Evolutionary conservation across 129 eudicot species (phyloP), one percentile per base, ranked within the genome.

Genomic region (Rutidosis leptorrhynchoides): DNA sequence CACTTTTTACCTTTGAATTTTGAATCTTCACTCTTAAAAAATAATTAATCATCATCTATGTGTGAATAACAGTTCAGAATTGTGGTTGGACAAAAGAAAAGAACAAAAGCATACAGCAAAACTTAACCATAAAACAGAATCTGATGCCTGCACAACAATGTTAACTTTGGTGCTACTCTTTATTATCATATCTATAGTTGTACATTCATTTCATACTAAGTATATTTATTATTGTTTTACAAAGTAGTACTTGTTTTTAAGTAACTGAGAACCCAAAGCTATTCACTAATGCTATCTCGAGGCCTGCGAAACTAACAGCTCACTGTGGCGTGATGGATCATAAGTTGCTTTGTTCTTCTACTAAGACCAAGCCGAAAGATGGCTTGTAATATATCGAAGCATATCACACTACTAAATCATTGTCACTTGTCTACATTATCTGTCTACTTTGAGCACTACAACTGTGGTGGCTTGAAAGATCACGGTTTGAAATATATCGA

Each of bases 91-190:
- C 58, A 60, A 70, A 59, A 70, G 75, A 59, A 70, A 60, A 59
- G 75, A 70, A 70, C 68, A 59, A 70, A 45, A 70, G 65, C 66
- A 43, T 70, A 58, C 67, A 43, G 23, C 75, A 70, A 42, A 70
- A 58, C 75, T 70, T 70, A 70, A 70, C 66, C 43, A 58, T 27
- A 29, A 24, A 70, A 14, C 43, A 59, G 75, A 70, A 70, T 70
- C 75, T 59, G 68, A 70, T 70, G 68, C 75, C 68, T 59, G 62
- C 22, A 69, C 29, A 56, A 57, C 58, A 59, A 25, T 70, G 75
- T 70, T 26, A 58, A 37, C 58, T 70, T 58, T 42, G 43, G 15
- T 5, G 29, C 59, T 42, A 21, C 75, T 58, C 22, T 61, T 28
- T 16, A 27, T 56, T 64, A 29, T 57, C 52, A 68, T 48, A 23